Evolutionary conservation across 2,329 filamentous ascomycete species (phyloP), one percentile per base, ranked within the genome.

Genomic region (Microcyclospora pomicola): DNA sequence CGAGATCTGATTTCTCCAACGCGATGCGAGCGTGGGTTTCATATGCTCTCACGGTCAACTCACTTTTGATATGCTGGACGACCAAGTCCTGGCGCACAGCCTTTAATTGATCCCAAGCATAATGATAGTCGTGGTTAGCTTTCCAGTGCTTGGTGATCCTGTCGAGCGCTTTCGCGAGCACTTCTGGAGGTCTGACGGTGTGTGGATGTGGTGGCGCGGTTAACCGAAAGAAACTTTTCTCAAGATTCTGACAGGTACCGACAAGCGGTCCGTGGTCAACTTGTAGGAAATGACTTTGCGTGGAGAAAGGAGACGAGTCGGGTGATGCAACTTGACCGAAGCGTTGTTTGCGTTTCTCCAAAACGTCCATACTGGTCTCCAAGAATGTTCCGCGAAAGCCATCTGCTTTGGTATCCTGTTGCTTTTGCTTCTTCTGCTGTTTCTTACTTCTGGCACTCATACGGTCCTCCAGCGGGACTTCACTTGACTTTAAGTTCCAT

Each of bases 71-170:
- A 56, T 84, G 88, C 64, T 98, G 91, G 39, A 98, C 91, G 30
- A 91, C 98, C 59, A 98, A 72, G 67, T 98, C 91, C 70, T 98
- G 91, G 43, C 91, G 84, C 60, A 98, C 73, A 12, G 91, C 95
- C 63, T 98, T 98, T 72, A 98, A 93, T 71, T 98, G 91, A 59
- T 98, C 87, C 73, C 91, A 96, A 47, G 95, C 93, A 64, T 95
- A 98, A 50, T 77, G 79, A 63, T 98, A 98, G 64, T 96, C 94
- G 64, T 79, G 80, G 53, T 95, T 86, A 50, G 79, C 76, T 57
- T 78, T 82, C 91, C 91, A 98, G 65, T 93, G 96, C 66, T 80
- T 82, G 68, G 93, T 92, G 46, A 98, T 67, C 35, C 92, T 66
- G 49, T 92, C 84, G 60, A 98, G 64, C 5, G 88, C 87, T 63